Base-by-base conservation (phyloP, 2,329 filamentous ascomycete species). In the Venturia oleaginea region DNA sequence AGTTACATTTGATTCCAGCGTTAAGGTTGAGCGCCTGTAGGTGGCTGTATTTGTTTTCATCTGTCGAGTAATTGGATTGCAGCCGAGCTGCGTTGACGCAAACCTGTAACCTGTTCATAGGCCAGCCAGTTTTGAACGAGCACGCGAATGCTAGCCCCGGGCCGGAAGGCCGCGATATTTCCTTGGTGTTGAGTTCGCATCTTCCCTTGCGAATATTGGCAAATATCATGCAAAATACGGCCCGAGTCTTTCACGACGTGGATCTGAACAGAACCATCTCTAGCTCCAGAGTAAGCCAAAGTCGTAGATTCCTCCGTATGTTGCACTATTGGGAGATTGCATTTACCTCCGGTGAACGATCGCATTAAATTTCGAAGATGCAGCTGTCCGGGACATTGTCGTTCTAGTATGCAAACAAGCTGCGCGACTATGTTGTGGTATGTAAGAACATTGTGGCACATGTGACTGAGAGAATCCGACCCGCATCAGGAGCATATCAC, bases 21-120 rank as follows among this genome's bases (percentile, higher is more conserved):
- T 57, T 57, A 30, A 34, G 46, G 46, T 51, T 13, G 46, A 51
- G 22, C 22, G 46, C 27, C 27, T 32, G 27, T 55, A 46, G 13
- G 48, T 55, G 51, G 51, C 30, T 13, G 27, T n/a, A 34, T n/a
- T 51, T n/a, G 17, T 57, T 30, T 34, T 34, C 17, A 34, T 19
- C 30, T 34, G 51, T 57, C 51, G 51, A 57, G 51, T 57, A 34
- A 57, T 57, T 57, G 51, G 19, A n/a, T 32, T 34, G 27, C 51
- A 32, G 10, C 48, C 48, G 48, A 54, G 24, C 48, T 54, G 48
- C 48, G 48, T 54, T 54, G n/a, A n/a, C n/a, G n/a, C n/a, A n/a
- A n/a, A 54, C 32, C 24, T 24, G 24, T 24, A 11, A 32, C 5
- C 11, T 46, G 1, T 54, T 54, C 48, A 32, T 24, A 54, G 24